Conservation (phyloP, 2,329 filamentous ascomycete genomes). For the Colletotrichum tropicicola region DNA sequence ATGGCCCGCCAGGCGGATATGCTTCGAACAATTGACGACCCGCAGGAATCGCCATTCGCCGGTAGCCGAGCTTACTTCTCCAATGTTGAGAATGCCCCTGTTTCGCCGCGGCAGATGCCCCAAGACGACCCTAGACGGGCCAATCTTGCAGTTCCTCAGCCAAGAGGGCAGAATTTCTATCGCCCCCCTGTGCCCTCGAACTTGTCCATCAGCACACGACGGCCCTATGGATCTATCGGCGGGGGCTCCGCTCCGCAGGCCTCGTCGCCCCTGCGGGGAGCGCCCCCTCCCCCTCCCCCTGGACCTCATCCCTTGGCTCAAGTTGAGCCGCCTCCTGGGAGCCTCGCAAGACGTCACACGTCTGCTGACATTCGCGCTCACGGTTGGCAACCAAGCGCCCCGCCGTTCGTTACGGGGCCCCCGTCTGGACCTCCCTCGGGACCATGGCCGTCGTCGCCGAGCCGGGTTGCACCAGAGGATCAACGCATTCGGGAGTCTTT, state of each 20-base stretch:
- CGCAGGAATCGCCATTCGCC: slow-evolving; percentile 72
- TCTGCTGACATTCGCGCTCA: slow-evolving; percentile 94
- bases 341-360: slow-evolving; percentile 85
- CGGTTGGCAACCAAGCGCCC: slow-evolving; percentile 72
- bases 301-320: slow-evolving; percentile 72
- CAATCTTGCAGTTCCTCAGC: slow-evolving; percentile 70
- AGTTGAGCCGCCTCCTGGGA: slow-evolving; percentile 71
- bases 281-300: slow-evolving; percentile 70
- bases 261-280: slow-evolving; percentile 77
- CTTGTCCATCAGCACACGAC: slow-evolving; percentile 77
- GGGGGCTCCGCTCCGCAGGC: slow-evolving; percentile 72
- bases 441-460: slow-evolving; percentile 66
- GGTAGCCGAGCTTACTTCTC: slow-evolving; percentile 74
- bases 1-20: slow-evolving; percentile 69
- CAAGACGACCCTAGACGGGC: slow-evolving; percentile 83
- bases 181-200: slow-evolving; percentile 84
- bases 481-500: slow-evolving; percentile 66
- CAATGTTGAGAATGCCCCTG: slow-evolving; percentile 76
- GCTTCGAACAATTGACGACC: slow-evolving; percentile 66
- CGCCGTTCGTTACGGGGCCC: slow-evolving; percentile 56
- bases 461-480: slow-evolving; percentile 57
- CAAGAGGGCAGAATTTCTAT: slow-evolving; percentile 70
- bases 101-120: slow-evolving; percentile 87
- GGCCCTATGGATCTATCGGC: slow-evolving; percentile 89
- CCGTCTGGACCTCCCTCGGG: slow-evolving; percentile 61